Evolutionary conservation across 2,329 filamentous ascomycete species (phyloP).

Genomic region (Aspergillus ibericus): DNA sequence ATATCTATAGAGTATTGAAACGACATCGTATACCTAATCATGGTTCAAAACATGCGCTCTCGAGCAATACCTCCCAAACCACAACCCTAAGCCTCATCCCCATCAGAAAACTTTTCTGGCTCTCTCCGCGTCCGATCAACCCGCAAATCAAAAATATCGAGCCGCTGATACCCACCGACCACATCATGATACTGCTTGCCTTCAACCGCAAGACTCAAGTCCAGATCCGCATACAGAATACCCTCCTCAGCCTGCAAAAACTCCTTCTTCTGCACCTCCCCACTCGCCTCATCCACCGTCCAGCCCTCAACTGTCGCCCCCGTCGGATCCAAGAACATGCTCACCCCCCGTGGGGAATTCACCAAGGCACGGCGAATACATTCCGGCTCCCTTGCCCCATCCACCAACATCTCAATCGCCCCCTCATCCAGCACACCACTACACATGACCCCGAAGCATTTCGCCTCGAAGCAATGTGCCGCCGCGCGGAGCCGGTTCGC

Average conservation of each 20-base stretch:
- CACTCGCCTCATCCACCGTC: constrained; percentile 27
- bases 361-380: constrained; percentile 30
- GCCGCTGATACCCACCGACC: constrained; percentile 56
- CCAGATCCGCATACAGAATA: constrained; percentile 54
- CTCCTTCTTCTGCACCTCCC: constrained; percentile 28
- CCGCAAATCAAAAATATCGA: constrained; percentile 55
- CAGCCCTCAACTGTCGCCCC: constrained; percentile 45
- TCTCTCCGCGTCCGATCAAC: constrained; percentile 42
- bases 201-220: constrained; percentile 53
- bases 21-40: too few species aligned
- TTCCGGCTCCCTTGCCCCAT: too few species aligned
- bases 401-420: constrained; percentile 31
- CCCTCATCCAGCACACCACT: constrained; percentile 45
- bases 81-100: too few species aligned
- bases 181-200: constrained; percentile 60
- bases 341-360: constrained; percentile 46
- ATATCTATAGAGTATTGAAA: too few species aligned
- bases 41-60: too few species aligned
- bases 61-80: too few species aligned
- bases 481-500: constrained; percentile 55
- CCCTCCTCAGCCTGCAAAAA: constrained; percentile 50
- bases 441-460: constrained; percentile 57
- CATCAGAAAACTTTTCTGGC: too few species aligned
- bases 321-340: constrained; percentile 55
- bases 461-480: constrained; percentile 60